Base-by-base conservation (phyloP, 306 rosid species). In the Parietaria judaica region DNA sequence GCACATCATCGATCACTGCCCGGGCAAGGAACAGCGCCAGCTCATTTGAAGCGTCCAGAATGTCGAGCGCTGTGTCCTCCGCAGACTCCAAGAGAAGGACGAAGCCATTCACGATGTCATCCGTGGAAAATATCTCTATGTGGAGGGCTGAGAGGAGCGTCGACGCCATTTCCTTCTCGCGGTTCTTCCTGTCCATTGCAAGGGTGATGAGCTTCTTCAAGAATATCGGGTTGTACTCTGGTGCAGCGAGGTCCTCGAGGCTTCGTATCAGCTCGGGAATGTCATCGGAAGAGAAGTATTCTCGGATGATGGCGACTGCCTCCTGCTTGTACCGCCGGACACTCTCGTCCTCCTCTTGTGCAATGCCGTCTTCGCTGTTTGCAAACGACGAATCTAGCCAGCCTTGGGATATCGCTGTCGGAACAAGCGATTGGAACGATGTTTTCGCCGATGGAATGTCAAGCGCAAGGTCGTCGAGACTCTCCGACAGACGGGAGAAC, bases 101-200 rank as follows among this genome's bases (percentile, higher is more conserved):
- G 70, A 88, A 92, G 52, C 99, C 99, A 74, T 80, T 77, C 49
- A 81, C 94, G 57, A 92, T 86, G 66, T 92, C 99, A 50, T 92
- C 95, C 3, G 96, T 88, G 1, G 99, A 84, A 70, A 92, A 92
- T 38, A 92, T 86, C 84, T 92, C 99, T 14, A 84, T 92, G 36
- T 92, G 96, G 66, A 92, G 96, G 63, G 96, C 95, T 71, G 96
- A 86, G 45, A 92, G 90, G 58, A 92, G 90, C 54, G 88, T 91
- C 31, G 99, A 92, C 14, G 99, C 95, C 99, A 92, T 92, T 79
- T 92, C 99, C 81, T 92, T 92, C 72, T 92, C 99, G 67, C 81
- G 86, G 88, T 92, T 92, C 78, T 86, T 92, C 71, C 99, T 68
- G 75, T 92, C 99, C 96, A 92, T 73, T 12, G 99, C 99, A 52